A percentile compares a stretch with the other conserved stretches of the same genome.
Evolutionary conservation across 1,139 yeast species (phyloP).

Genomic region (Debaryomyces subglobosus): DNA sequence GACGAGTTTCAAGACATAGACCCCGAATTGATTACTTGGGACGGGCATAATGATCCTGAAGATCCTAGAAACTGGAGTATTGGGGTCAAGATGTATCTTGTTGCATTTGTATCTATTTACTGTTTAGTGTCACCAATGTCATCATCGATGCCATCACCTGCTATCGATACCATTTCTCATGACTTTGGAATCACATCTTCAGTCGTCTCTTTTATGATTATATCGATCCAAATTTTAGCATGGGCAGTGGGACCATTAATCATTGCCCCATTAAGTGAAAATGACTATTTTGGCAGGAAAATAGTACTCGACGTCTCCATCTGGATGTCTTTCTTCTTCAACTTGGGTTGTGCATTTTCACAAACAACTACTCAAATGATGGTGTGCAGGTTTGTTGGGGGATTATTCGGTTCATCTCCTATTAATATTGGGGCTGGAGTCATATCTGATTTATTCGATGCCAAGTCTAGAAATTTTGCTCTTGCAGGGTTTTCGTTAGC

Average conservation of each 20-base stretch:
- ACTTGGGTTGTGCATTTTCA: slow-evolving; percentile 46
- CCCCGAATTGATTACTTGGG: slow-evolving; percentile 49
- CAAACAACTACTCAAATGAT: slow-evolving; percentile 43
- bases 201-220: slow-evolving; percentile 40
- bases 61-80: slow-evolving; percentile 46
- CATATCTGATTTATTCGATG: slow-evolving; percentile 40
- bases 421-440: slow-evolving; percentile 51
- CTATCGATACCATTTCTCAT: slow-evolving; percentile 35
- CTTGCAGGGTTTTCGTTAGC: slow-evolving; percentile 48
- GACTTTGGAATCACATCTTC: slow-evolving; percentile 38
- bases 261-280: slow-evolving; percentile 50
- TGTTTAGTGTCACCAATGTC: slow-evolving; percentile 52
- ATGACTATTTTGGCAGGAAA: slow-evolving; percentile 45
- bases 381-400: slow-evolving; percentile 44
- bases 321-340: slow-evolving; percentile 40
- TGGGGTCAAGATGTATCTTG: slow-evolving; percentile 28
- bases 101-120: slow-evolving; percentile 43
- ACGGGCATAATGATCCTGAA: slow-evolving; percentile 38
- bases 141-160: slow-evolving; percentile 50
- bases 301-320: slow-evolving; percentile 41
- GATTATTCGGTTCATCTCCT: slow-evolving; percentile 46
- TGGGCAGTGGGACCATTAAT: slow-evolving; percentile 52
- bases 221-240: slow-evolving; percentile 48
- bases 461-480: slow-evolving; percentile 40
- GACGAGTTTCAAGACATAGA: slow-evolving; percentile 42